Evolutionary conservation across 192 early-diverging fungal genomes (phyloP).

Genomic region (Coemansia sp.): DNA sequence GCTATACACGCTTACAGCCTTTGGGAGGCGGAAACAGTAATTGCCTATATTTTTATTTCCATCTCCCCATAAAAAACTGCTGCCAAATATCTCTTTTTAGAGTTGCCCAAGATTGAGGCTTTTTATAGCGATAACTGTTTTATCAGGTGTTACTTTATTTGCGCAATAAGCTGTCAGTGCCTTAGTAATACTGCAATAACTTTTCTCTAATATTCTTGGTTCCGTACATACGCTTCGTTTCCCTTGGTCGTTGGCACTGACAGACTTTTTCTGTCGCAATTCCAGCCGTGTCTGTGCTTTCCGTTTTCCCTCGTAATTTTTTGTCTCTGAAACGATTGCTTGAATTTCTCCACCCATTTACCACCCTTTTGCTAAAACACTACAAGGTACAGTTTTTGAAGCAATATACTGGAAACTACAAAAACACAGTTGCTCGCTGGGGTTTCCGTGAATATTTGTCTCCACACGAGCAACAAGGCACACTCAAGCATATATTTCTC

Average conservation of each 20-base stretch:
- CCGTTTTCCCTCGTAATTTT: neutral
- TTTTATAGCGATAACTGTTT: no score
- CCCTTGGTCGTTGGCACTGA: neutral
- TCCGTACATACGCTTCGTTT: neutral
- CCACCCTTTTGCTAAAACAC: neutral
- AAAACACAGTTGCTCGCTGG: no score
- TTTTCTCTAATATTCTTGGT: neutral
- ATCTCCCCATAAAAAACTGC: neutral
- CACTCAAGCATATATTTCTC: no score
- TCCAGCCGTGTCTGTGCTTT: neutral
- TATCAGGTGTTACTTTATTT: slow-evolving; percentile 6
- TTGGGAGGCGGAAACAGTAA: neutral
- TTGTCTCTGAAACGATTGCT: neutral
- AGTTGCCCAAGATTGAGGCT: neutral
- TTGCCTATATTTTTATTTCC: neutral
- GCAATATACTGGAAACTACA: no score
- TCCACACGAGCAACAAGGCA: no score
- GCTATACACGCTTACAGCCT: neutral
- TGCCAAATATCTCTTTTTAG: neutral
- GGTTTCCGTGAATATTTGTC: no score
- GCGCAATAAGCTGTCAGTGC: neutral
- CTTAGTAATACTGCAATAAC: slow-evolving; percentile 8
- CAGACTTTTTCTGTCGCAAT: neutral
- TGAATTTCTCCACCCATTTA: neutral
- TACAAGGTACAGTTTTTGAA: neutral